Conservation (phyloP, 2,329 filamentous ascomycete species). For the Pseudocercospora macadamiae region DNA sequence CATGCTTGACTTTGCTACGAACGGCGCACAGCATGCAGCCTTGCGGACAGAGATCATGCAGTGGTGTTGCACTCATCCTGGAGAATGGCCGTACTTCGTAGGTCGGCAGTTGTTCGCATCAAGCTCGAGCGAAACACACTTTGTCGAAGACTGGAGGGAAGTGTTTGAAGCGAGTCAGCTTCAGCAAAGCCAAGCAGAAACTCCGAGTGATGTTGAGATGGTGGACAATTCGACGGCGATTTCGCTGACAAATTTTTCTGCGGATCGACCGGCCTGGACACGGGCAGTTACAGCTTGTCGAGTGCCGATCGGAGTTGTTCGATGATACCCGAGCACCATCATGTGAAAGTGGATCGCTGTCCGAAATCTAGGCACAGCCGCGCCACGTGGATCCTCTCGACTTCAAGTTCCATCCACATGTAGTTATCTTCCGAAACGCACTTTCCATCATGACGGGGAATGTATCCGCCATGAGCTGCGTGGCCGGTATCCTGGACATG, state of each 20-base stretch:
- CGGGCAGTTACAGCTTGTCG: slow-evolving; percentile 16
- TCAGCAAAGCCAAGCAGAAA: slow-evolving; percentile 4
- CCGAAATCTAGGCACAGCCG: not conserved
- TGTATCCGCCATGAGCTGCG: not conserved
- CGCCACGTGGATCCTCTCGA: not conserved
- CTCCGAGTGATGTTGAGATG: slow-evolving; percentile 10
- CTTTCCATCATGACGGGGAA: not conserved
- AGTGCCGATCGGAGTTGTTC: slow-evolving; percentile 26
- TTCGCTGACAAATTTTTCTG: not conserved
- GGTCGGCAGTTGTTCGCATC: slow-evolving; percentile 40
- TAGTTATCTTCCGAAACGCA: not conserved
- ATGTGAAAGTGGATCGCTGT: slow-evolving; percentile 10
- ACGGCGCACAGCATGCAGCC: slow-evolving; percentile 17
- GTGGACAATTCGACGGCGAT: not conserved
- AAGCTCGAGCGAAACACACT: slow-evolving; percentile 27
- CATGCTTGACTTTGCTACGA: slow-evolving; percentile 42
- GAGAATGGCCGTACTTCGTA: slow-evolving; percentile 43
- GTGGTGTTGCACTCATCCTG: slow-evolving; percentile 43
- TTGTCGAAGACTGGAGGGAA: slow-evolving; percentile 35
- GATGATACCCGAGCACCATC: slow-evolving; percentile 9
- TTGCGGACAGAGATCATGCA: slow-evolving; percentile 27
- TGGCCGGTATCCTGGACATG: not conserved
- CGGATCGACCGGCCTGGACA: slow-evolving; percentile 19
- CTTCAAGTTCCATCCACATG: not conserved
- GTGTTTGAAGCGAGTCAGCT: slow-evolving; percentile 40